Evolutionary conservation across 2,329 filamentous ascomycete species (phyloP).

Genomic region (Ophiostoma piceae): DNA sequence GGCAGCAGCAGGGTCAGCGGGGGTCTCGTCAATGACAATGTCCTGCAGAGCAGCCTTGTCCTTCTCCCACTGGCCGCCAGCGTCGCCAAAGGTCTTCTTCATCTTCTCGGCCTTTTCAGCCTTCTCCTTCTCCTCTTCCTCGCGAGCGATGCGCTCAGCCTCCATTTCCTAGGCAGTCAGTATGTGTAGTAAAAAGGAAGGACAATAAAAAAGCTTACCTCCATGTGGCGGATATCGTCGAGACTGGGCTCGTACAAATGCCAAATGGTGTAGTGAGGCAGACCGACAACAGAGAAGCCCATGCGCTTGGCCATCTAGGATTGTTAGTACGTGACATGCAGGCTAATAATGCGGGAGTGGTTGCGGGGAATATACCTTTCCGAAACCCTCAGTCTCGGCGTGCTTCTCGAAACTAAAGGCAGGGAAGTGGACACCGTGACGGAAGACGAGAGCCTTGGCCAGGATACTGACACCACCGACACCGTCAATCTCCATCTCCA

Average conservation of each 20-base stretch:
- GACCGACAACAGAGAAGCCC: slow-evolving; percentile 88
- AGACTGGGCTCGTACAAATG: slow-evolving; percentile 99
- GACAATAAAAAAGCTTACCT: slow-evolving; percentile 43
- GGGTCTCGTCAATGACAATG: slow-evolving; percentile 52
- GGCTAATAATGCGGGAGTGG: too few relatives aligned
- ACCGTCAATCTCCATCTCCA: slow-evolving; percentile 99
- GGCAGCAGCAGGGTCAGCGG: slow-evolving; percentile 26
- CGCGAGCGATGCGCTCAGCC: slow-evolving; percentile 69
- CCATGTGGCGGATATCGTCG: slow-evolving; percentile 96
- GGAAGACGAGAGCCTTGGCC: slow-evolving; percentile 92
- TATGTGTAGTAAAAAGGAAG: slow-evolving; percentile 33
- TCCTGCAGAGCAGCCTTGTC: slow-evolving; percentile 77
- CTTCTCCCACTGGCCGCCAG: slow-evolving; percentile 78
- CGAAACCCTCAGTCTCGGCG: slow-evolving; percentile 96
- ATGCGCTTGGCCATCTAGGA: slow-evolving; percentile 90
- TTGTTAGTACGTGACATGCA: slow-evolving; percentile 19
- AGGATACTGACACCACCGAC: slow-evolving; percentile 96
- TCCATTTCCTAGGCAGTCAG: slow-evolving; percentile 69
- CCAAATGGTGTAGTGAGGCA: slow-evolving; percentile 98
- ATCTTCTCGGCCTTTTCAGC: slow-evolving; percentile 70
- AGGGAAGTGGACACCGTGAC: slow-evolving; percentile 91
- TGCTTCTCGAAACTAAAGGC: slow-evolving; percentile 99
- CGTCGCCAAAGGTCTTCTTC: slow-evolving; percentile 72
- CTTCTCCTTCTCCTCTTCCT: slow-evolving; percentile 72
- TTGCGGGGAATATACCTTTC: slow-evolving; percentile 63